Percentiles rank a stretch among this genome's conserved stretches.
phyloP scores from a whole-genome alignment of 2,329 filamentous ascomycete genomes.

The Graphilbum fragrans region DNA sequence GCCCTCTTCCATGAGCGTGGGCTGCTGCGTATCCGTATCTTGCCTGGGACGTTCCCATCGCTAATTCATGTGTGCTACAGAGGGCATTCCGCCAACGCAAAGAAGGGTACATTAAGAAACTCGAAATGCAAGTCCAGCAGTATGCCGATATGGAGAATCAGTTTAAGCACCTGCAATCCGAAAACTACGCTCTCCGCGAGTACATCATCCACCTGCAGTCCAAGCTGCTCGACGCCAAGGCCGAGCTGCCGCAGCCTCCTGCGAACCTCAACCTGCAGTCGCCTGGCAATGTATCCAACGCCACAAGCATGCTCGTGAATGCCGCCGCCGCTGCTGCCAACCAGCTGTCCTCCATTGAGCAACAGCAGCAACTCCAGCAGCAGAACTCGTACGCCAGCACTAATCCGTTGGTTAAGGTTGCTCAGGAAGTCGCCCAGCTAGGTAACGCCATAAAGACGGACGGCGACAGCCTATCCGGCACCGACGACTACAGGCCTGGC shows the following conservation, averaged over 20 bases:
- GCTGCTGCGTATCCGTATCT: too few relatives aligned
- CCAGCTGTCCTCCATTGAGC: neutral
- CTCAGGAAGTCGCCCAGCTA: conserved; percentile 28
- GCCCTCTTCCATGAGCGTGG: too few relatives aligned
- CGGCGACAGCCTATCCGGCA: conserved; percentile 2
- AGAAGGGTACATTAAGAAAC: conserved; percentile 94
- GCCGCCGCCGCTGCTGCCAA: conserved; percentile 4
- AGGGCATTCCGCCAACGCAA: conserved; percentile 95
- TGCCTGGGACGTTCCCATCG: conserved; percentile 15
- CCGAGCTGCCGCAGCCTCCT: conserved; percentile 75
- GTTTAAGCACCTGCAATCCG: conserved; percentile 69
- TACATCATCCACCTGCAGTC: conserved; percentile 88
- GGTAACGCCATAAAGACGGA: neutral
- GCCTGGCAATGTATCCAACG: neutral
- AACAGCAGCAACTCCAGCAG: conserved; percentile 1
- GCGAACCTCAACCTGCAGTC: conserved; percentile 56
- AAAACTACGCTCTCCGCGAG: conserved; percentile 84
- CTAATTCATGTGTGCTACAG: conserved; percentile 31
- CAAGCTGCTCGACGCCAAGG: conserved; percentile 67
- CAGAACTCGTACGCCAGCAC: neutral
- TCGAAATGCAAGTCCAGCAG: conserved; percentile 86
- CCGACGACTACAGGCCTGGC: conserved; percentile 10
- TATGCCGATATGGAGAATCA: conserved; percentile 62
- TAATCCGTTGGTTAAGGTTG: conserved; percentile 33
- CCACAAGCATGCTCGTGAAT: conserved; percentile 2